Base-by-base conservation (phyloP, 129 eudicot genomes). In the Lactuca saligna region DNA sequence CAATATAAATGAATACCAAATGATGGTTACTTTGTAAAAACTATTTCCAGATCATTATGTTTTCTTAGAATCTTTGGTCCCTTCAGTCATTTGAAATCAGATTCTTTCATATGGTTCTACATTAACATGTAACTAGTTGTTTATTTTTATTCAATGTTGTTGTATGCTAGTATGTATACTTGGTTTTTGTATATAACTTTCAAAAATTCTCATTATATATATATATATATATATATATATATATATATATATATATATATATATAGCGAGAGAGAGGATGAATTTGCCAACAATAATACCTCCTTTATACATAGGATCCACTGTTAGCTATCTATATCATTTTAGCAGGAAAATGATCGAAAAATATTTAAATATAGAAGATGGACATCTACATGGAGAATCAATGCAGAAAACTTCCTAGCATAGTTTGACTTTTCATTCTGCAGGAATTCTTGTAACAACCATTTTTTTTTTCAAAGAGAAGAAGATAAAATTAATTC, bases 251-350 rank as follows among this genome's bases (percentile, higher is more conserved):
- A 41, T 78, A 31, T 78, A 64, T 94, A 93, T 97, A 89, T 93
- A 71, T 87, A 75, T 79, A n/a, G n/a, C n/a, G n/a, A n/a, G n/a
- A n/a, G n/a, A n/a, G n/a, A n/a, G n/a, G 54, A 85, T 89, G 32
- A 78, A 84, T 75, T 77, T 93, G 61, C 99, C 99, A 8, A 80
- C 70, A 82, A 37, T 64, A 72, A 83, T 93, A 63, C 99, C 99
- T 70, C 97, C 97, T 73, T 93, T 97, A 59, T 89, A 86, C 87
- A 83, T 83, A 79, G 99, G 97, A 41, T 80, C 99, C 61, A 85
- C 99, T 17, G 84, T 93, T 70, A 92, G 99, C 41, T 93, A 93
- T 72, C 61, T 89, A 29, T 93, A 93, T 81, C 88, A 89, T 76
- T 82, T 83, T 63, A 84, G 78, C 78, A 79, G 80, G 71, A 61